Base-by-base conservation (phyloP, 2,329 filamentous ascomycete genomes). In the Beauveria rudraprayagi region DNA sequence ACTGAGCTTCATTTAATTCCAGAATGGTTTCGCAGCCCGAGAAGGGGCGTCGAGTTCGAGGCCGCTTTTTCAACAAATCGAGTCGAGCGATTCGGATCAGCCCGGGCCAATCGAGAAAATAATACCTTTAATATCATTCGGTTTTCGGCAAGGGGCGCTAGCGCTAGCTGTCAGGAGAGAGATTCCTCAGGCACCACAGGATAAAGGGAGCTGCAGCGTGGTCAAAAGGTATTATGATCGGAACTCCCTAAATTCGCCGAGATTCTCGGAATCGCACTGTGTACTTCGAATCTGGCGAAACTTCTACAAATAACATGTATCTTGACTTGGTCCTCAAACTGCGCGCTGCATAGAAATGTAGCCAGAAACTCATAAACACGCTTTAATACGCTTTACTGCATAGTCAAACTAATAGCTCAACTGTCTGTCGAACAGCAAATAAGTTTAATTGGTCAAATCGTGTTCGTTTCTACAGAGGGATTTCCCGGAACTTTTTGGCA, bases 211-310 rank as follows among this genome's bases (percentile, higher is more conserved):
- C 24, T 55, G 58, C 43, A 43, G 41, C 51, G 51, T 61, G 58
- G 58, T 50, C 57, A 53, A 5, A 5, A 34, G 11, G 30, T 30
- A 4, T 60, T 60, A 55, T 16, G 26, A 17, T 61, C 58, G 41
- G 43, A 56, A 44, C 46, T 58, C 54, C 60, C 60, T 61, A 58
- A 53, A 57, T 56, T 62, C 51, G 61, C 61, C 61, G 61, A 62
- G 37, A 51, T 11, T 40, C n/a, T 59, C 40, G 40, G 47, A 60
- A 30, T 60, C 46, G 44, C 61, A 62, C 61, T 62, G 61, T 62
- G 30, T 62, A 62, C 61, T 55, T 62, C 17, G 6, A 17, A n/a
- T 30, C 11, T 41, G n/a, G 51, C 22, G 44, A 9, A 16, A 9
- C 11, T n/a, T 9, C 44, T 19, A 14, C 24, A 30, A 19, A 37